Evolutionary conservation across 345 rosid genomes (phyloP).

Genomic region (Citropsis articulata): DNA sequence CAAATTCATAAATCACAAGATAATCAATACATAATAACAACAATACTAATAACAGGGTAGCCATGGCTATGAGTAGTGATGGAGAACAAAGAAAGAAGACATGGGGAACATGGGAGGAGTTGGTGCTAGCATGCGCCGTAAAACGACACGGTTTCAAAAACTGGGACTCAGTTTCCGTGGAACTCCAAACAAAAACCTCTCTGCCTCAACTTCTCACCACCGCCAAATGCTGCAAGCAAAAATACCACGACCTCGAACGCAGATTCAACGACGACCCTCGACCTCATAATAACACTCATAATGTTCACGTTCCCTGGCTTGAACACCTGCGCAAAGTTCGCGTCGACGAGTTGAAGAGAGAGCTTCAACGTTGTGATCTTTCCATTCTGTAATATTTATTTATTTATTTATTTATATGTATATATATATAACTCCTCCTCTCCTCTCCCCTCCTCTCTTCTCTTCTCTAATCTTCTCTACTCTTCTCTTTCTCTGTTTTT

Average conservation of each 20-base stretch:
- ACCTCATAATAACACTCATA: no score
- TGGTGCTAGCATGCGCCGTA: conserved; percentile 75
- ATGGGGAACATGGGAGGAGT: conserved; percentile 92
- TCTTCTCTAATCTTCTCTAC: no score
- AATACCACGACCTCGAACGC: conserved; percentile 61
- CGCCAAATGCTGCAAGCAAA: conserved; percentile 46
- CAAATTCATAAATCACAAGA: no score
- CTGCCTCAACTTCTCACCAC: conserved; percentile 42
- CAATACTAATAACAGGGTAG: no score
- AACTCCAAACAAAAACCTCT: conserved; percentile 57
- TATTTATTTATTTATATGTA: no score
- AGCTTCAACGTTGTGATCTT: conserved; percentile 62
- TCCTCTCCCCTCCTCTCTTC: no score
- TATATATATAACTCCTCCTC: neutral
- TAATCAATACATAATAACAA: no score
- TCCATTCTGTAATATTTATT: conserved; percentile 49
- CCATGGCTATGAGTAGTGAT: neutral
- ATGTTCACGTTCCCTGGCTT: conserved; percentile 48
- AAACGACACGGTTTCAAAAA: conserved; percentile 68
- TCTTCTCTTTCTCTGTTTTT: no score
- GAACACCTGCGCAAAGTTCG: conserved; percentile 66
- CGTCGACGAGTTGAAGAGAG: conserved; percentile 72
- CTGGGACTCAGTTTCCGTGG: conserved; percentile 78
- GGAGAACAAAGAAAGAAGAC: neutral
- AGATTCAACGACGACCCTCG: conserved; percentile 32